These are phyloP conservation scores for Clavulina sp. DNA, from an alignment of 768 basidiomycete genomes.

Conservation along the genomic window DNA sequence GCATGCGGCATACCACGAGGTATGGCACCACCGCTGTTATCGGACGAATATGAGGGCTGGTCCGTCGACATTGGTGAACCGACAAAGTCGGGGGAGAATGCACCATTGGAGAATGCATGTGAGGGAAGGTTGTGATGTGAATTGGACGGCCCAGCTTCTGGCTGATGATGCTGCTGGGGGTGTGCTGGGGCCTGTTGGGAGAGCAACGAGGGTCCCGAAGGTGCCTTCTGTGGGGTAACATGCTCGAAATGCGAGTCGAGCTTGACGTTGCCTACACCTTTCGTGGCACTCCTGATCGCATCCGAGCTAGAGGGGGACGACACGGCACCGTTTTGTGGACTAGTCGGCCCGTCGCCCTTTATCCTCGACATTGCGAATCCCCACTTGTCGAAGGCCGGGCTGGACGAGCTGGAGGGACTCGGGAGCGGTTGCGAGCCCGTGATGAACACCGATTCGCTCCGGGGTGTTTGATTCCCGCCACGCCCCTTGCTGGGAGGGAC, in stretches of 20 bases:
- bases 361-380: slow-evolving; percentile 76
- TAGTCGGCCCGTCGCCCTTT: slow-evolving; percentile 31
- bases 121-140: background rate
- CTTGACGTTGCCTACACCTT: slow-evolving; percentile 3
- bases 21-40: background rate
- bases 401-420: slow-evolving; percentile 43
- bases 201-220: slow-evolving; percentile 46
- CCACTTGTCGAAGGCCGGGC: slow-evolving; percentile 70
- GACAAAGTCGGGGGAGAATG: background rate
- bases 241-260: slow-evolving; percentile 18
- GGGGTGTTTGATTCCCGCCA: slow-evolving; percentile 76
- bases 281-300: slow-evolving; percentile 20
- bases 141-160: background rate
- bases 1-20: no score
- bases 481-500: slow-evolving; percentile 86
- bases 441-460: slow-evolving; percentile 61
- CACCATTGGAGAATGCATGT: background rate
- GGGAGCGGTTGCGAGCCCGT: slow-evolving; percentile 90
- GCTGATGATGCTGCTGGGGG: background rate
- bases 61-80: slow-evolving; percentile 14
- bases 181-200: slow-evolving; percentile 43
- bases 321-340: background rate
- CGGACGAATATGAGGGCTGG: slow-evolving; percentile 11
- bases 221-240: slow-evolving; percentile 12
- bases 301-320: slow-evolving; percentile 12